phyloP scores from a whole-genome alignment of 345 rosid genomes.

The Atalantia buxifolia region DNA sequence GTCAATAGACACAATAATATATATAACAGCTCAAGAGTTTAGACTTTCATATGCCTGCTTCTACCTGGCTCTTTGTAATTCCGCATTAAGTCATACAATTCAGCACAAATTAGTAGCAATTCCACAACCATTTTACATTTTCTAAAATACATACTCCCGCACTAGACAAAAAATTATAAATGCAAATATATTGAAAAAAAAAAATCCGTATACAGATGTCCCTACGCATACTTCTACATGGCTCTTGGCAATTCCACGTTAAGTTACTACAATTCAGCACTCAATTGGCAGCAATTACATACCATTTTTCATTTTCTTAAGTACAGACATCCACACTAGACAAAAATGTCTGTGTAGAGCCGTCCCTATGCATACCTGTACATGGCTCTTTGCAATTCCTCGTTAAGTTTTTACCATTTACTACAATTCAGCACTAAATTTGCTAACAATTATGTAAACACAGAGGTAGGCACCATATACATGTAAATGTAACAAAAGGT shows the following conservation, averaged over 20 bases:
- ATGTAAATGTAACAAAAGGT: not conserved
- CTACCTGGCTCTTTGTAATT: not conserved
- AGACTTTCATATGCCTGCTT: not conserved
- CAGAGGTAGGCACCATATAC: not conserved
- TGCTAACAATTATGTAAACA: not conserved
- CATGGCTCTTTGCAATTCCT: not conserved
- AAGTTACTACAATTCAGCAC: not conserved
- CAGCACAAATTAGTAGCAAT: no score
- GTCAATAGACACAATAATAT: not conserved
- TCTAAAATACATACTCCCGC: no score
- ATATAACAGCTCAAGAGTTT: not conserved
- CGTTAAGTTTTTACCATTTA: not conserved
- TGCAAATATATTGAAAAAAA: no score
- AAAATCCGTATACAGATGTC: not conserved
- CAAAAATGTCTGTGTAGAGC: not conserved
- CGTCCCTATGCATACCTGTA: not conserved
- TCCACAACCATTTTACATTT: no score
- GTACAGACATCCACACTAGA: not conserved
- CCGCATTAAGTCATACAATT: not conserved
- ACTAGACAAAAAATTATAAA: no score
- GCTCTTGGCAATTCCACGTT: not conserved
- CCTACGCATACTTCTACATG: not conserved
- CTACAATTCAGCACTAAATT: not conserved
- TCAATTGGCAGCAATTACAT: not conserved
- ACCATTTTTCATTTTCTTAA: no score